Percentiles rank a stretch among this genome's conserved stretches.
Conservation (phyloP, 1,284 basidiomycete species). For the Marasmius sp. region DNA sequence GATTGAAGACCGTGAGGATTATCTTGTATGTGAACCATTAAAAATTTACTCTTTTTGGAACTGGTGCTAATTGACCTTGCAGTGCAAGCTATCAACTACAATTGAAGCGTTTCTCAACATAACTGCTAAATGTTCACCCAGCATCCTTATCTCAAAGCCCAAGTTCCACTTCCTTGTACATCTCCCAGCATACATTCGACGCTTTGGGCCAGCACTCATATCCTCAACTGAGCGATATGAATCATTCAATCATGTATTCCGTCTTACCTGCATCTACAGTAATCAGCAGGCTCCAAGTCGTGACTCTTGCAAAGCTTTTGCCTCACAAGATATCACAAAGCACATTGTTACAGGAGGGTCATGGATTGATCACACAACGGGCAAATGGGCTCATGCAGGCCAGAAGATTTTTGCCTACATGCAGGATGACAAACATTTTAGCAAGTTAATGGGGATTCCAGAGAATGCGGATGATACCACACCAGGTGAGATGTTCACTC, state of each 20-base stretch:
- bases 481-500: neutral
- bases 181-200: conserved; percentile 17
- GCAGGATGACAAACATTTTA: neutral
- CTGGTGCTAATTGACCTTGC: conserved; percentile 3
- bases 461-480: neutral
- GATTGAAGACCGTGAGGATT: conserved; percentile 17
- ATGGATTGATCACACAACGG: neutral
- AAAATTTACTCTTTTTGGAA: neutral
- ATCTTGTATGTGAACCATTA: conserved; percentile 9
- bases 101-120: conserved; percentile 19
- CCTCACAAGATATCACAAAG: neutral
- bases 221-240: conserved; percentile 16
- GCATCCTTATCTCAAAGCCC: conserved; percentile 21
- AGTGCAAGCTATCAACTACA: neutral
- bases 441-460: neutral
- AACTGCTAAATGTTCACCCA: conserved; percentile 11
- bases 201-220: conserved; percentile 22
- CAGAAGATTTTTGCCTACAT: neutral
- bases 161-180: conserved; percentile 23
- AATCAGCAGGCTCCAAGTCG: conserved; percentile 21
- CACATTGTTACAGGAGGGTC: neutral
- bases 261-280: conserved; percentile 12
- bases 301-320: conserved; percentile 7
- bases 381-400: neutral
- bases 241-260: conserved; percentile 18